Base-by-base conservation (phyloP, 352 stramenopile genomes). In the Phytophthora kernoviae region DNA sequence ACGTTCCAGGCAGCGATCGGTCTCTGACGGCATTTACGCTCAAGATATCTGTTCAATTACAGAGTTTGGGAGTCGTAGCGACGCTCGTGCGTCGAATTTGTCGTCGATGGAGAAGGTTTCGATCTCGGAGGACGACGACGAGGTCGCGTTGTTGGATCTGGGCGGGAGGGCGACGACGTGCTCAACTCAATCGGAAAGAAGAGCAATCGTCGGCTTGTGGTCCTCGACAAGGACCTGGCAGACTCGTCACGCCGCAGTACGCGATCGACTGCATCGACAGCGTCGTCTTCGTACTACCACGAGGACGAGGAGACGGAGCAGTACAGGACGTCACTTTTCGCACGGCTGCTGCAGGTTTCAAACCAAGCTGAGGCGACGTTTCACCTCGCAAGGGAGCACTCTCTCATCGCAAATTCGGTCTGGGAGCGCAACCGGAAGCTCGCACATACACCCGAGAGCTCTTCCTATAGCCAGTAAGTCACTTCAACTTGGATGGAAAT, bases 311-410 rank as follows among this genome's bases (percentile, higher is more conserved):
- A 70, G 6, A 14, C 46, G 30, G 65, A 84, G 32, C 58, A 66
- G 22, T 68, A 80, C 50, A 62, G 66, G 15, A 62, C 55, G 27
- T 79, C 70, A 36, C 47, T 84, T 0, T 66, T 83, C 45, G 52
- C 68, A 30, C 57, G 75, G 2, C 65, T 87, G 24, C 15, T 81
- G 45, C 58, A 80, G 39, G 74, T 70, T 1, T 71, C 63, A 9
- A 58, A 64, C 39, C 66, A 75, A 34, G 73, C 70, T 4, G 77
- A 87, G 26, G 65, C 56, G n/a, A 87, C 77, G 10, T 70, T 76
- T 34, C 47, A 68, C 33, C 44, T 82, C 53, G 70, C 77, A 6
- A 57, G 34, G 56, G 71, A 79, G 34, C 73, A 87, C 39, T 70
- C 71, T 4, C 49, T 58, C 33, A 43, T 73, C 10, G 77, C 71